phyloP scores from a whole-genome alignment of 768 basidiomycete genomes.

The Multifurca ochricompacta region DNA sequence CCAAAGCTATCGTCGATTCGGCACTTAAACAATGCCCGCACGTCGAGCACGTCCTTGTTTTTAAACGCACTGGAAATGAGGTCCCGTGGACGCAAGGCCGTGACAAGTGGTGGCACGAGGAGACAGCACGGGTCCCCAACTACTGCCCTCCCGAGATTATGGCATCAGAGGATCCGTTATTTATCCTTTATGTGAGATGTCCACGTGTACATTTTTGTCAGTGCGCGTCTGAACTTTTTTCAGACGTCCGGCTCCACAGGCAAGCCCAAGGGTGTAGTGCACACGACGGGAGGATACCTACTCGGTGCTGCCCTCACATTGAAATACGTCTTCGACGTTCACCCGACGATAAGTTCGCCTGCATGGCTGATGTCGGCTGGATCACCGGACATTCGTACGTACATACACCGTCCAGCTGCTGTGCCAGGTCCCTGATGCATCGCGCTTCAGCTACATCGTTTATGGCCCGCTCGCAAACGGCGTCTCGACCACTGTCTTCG shows the following conservation, averaged over 20 bases:
- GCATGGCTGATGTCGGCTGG: slow-evolving; percentile 99
- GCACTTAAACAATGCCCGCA: slow-evolving; percentile 77
- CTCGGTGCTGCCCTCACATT: slow-evolving; percentile 87
- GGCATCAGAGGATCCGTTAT: slow-evolving; percentile 90
- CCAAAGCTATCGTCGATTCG: slow-evolving; percentile 88
- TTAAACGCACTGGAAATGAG: slow-evolving; percentile 77
- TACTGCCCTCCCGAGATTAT: slow-evolving; percentile 89
- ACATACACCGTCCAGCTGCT: too few species aligned
- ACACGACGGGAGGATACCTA: slow-evolving; percentile 83
- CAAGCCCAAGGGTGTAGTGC: slow-evolving; percentile 95
- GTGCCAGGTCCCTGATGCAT: not conserved
- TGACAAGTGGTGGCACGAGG: slow-evolving; percentile 97
- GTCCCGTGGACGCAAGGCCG: slow-evolving; percentile 77
- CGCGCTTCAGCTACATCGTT: slow-evolving; percentile 63
- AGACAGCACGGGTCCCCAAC: slow-evolving; percentile 69
- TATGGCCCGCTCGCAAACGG: slow-evolving; percentile 91
- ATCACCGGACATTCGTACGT: slow-evolving; percentile 88
- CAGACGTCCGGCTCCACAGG: slow-evolving; percentile 93
- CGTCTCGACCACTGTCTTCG: slow-evolving; percentile 83
- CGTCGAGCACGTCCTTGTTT: slow-evolving; percentile 87
- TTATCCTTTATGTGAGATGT: slow-evolving; percentile 89
- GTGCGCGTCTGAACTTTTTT: not conserved
- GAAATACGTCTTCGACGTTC: slow-evolving; percentile 97
- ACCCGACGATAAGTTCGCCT: slow-evolving; percentile 95
- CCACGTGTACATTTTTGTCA: not conserved